Conservation (phyloP, 805 yeast species). For the Candida sakaeoensis region DNA sequence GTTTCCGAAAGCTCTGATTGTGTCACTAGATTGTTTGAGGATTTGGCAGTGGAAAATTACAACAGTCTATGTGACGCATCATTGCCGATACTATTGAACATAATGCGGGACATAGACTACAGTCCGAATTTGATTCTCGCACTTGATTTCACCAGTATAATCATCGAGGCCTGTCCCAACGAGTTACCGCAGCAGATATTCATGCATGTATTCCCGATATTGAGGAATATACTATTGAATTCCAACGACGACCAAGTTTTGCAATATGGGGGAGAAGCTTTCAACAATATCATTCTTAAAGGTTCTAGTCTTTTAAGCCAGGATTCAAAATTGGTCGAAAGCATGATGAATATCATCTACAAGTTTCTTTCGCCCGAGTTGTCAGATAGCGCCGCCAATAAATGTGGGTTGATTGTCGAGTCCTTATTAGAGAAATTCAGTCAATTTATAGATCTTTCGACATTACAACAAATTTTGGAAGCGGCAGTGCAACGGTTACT, state of each 20-base stretch:
- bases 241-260: conserved; percentile 74
- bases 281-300: conserved; percentile 53
- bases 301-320: conserved; percentile 31
- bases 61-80: conserved; percentile 45
- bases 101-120: conserved; percentile 43
- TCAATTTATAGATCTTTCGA: conserved; percentile 32
- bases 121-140: conserved; percentile 57
- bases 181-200: conserved; percentile 39
- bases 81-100: conserved; percentile 46
- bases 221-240: conserved; percentile 36
- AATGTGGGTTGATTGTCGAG: conserved; percentile 65
- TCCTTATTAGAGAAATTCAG: conserved; percentile 54
- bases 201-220: conserved; percentile 39
- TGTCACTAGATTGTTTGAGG: conserved; percentile 53
- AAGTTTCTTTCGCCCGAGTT: conserved; percentile 67
- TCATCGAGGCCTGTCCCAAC: conserved; percentile 35
- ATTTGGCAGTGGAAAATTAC: conserved; percentile 44
- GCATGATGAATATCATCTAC: conserved; percentile 59
- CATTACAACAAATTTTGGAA: conserved; percentile 55
- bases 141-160: conserved; percentile 52
- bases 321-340: conserved; percentile 25
- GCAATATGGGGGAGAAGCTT: conserved; percentile 73
- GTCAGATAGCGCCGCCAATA: conserved; percentile 78
- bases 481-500: conserved; percentile 70
- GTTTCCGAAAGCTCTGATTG: conserved; percentile 67